A percentile compares a stretch with the other conserved stretches of the same genome.
These are phyloP conservation scores for Globisporangium orthogonon DNA, from an alignment of 352 stramenopile species.

Conservation along the genomic window DNA sequence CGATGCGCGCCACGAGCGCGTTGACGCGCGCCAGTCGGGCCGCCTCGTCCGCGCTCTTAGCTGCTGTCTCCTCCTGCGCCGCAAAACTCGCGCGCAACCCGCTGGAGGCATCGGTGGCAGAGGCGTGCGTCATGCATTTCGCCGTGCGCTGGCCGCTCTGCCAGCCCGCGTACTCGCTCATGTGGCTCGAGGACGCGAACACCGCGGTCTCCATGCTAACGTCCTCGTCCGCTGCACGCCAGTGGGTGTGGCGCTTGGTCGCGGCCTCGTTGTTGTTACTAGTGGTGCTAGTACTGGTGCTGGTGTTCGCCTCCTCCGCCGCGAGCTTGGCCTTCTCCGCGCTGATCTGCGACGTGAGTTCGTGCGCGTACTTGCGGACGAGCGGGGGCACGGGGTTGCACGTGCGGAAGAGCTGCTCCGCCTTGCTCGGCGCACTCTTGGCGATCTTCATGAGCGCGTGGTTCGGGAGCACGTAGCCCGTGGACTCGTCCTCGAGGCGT, in stretches of 20 bases:
- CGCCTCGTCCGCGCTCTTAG: constrained; percentile 11
- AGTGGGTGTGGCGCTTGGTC: constrained; percentile 4
- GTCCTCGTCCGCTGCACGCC: constrained; percentile 21
- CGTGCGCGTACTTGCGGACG: constrained; percentile 67
- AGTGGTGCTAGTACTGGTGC: background rate
- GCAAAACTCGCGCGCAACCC: constrained; percentile 13
- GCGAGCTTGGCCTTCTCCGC: constrained; percentile 41
- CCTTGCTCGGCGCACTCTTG: constrained; percentile 56
- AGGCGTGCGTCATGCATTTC: constrained; percentile 3
- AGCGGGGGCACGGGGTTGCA: constrained; percentile 74
- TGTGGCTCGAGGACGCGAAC: constrained; percentile 11
- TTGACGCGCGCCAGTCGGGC: constrained; percentile 49
- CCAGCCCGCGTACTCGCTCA: constrained; percentile 57
- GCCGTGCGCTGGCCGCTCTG: constrained; percentile 51
- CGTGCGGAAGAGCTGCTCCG: constrained; percentile 66
- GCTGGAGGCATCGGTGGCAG: background rate
- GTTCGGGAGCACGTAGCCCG: constrained; percentile 77
- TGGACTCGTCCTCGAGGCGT: constrained; percentile 63
- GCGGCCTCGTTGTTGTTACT: background rate
- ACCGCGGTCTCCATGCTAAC: constrained; percentile 9
- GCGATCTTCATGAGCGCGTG: constrained; percentile 83
- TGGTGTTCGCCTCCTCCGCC: constrained; percentile 21
- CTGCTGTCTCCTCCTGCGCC: background rate
- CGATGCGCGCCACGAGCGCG: constrained; percentile 43
- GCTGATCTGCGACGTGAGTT: constrained; percentile 64